phyloP scores from a whole-genome alignment of 768 basidiomycete species.

The Lactarius quietus region DNA sequence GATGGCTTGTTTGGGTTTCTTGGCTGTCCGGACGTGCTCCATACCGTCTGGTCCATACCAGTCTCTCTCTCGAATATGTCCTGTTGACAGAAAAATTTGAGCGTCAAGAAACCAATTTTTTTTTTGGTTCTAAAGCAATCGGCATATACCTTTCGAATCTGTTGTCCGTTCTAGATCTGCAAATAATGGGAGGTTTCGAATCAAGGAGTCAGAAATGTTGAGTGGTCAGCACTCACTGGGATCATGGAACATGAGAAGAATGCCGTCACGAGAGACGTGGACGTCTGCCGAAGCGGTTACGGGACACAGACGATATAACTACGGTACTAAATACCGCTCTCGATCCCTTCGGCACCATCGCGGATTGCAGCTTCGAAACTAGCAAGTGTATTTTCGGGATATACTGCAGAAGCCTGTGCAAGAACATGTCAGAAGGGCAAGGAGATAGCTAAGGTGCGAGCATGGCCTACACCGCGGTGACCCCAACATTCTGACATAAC shows the following conservation, averaged over 20 bases:
- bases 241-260: slow-evolving; percentile 96
- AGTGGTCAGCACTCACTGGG: slow-evolving; percentile 47
- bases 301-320: slow-evolving; percentile 28
- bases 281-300: slow-evolving; percentile 77
- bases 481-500: slow-evolving; percentile 68
- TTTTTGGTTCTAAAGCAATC: neutral
- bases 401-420: slow-evolving; percentile 73
- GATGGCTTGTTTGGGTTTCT: slow-evolving; percentile 82
- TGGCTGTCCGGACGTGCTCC: slow-evolving; percentile 74
- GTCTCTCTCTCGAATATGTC: slow-evolving; percentile 49
- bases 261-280: slow-evolving; percentile 83
- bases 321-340: slow-evolving; percentile 76
- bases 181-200: neutral
- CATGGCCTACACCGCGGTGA: slow-evolving; percentile 55
- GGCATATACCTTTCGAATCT: slow-evolving; percentile 58
- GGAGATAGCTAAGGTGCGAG: slow-evolving; percentile 12
- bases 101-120: neutral
- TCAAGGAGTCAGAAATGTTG: neutral
- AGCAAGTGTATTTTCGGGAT: slow-evolving; percentile 92
- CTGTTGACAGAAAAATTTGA: slow-evolving; percentile 37
- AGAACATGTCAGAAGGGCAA: neutral
- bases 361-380: slow-evolving; percentile 94
- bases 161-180: slow-evolving; percentile 76
- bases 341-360: slow-evolving; percentile 95
- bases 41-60: slow-evolving; percentile 53